Evolutionary conservation across 2,329 filamentous ascomycete species (phyloP).

Genomic region (Diaporthe citriasiana): DNA sequence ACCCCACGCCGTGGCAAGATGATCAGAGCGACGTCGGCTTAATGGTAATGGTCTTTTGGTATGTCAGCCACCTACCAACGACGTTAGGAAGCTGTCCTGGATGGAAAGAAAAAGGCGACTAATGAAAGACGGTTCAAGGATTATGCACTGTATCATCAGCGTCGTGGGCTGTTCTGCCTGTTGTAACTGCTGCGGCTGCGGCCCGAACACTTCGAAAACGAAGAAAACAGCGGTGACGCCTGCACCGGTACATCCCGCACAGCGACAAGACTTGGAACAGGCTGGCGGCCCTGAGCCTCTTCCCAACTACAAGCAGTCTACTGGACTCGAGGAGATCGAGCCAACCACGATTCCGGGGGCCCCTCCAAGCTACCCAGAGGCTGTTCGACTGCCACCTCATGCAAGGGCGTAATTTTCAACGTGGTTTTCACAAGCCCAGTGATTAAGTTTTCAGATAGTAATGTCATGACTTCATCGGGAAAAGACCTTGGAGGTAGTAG

Average conservation of each 20-base stretch:
- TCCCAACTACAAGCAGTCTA: background rate
- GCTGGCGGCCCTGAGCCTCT: background rate
- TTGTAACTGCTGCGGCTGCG: background rate
- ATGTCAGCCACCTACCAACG: background rate
- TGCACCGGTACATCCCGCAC: too few species aligned
- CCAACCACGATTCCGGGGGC: background rate
- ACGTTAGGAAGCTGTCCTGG: background rate
- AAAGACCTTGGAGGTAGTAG: too few species aligned
- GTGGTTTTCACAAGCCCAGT: background rate
- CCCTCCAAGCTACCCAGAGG: background rate
- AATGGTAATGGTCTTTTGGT: conserved; percentile 5
- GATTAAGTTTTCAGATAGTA: too few species aligned
- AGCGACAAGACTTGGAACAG: background rate
- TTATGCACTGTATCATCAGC: background rate
- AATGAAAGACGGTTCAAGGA: background rate
- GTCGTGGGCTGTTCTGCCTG: conserved; percentile 9
- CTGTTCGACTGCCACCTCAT: background rate
- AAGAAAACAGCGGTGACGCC: background rate
- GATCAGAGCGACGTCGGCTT: background rate
- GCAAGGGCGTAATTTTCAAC: background rate
- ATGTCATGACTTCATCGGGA: too few species aligned
- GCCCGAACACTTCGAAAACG: background rate
- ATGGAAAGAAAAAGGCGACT: background rate
- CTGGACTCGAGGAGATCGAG: conserved; percentile 15
- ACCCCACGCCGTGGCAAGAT: background rate